A percentile compares a stretch with the other conserved stretches of the same genome.
Conservation (phyloP, 2,329 filamentous ascomycete species). For the Chaetoscypha palmicola region DNA sequence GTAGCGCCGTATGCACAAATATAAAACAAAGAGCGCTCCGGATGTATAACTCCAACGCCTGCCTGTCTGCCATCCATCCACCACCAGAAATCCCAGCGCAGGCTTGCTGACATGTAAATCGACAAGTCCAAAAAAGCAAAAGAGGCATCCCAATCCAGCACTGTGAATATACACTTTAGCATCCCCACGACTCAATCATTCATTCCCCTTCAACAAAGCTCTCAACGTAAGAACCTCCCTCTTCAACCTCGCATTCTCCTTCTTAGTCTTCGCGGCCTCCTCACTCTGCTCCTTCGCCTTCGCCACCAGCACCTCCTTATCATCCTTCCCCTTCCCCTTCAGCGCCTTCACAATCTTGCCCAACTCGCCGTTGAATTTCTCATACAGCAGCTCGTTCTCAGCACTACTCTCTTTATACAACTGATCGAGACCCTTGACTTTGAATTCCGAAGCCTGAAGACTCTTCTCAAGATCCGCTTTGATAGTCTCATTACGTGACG, state of each 20-base stretch:
- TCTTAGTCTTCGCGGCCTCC: slow-evolving; percentile 69
- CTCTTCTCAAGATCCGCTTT: slow-evolving; percentile 65
- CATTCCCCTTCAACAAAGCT: slow-evolving; percentile 20
- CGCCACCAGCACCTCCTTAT: slow-evolving; percentile 68
- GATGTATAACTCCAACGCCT: too few species aligned
- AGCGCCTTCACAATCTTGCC: slow-evolving; percentile 74
- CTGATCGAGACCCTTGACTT: slow-evolving; percentile 77
- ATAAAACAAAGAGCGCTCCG: too few species aligned
- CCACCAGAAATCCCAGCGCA: too few species aligned
- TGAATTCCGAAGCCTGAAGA: slow-evolving; percentile 67
- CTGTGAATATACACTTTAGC: background rate
- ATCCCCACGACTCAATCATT: slow-evolving; percentile 3
- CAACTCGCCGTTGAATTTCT: slow-evolving; percentile 86
- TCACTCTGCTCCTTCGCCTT: slow-evolving; percentile 68
- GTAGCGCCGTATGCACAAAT: too few species aligned
- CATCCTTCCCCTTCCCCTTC: slow-evolving; percentile 64
- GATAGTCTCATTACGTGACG: slow-evolving; percentile 54
- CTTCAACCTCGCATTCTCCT: slow-evolving; percentile 78
- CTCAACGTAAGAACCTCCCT: slow-evolving; percentile 58
- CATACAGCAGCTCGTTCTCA: slow-evolving; percentile 89
- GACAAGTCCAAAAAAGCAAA: background rate
- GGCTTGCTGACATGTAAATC: too few species aligned
- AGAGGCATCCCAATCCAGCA: background rate
- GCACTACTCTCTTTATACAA: slow-evolving; percentile 80
- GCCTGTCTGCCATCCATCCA: too few species aligned